Conservation (phyloP, 192 early-diverging fungal species). For the Coemansia biformis region DNA sequence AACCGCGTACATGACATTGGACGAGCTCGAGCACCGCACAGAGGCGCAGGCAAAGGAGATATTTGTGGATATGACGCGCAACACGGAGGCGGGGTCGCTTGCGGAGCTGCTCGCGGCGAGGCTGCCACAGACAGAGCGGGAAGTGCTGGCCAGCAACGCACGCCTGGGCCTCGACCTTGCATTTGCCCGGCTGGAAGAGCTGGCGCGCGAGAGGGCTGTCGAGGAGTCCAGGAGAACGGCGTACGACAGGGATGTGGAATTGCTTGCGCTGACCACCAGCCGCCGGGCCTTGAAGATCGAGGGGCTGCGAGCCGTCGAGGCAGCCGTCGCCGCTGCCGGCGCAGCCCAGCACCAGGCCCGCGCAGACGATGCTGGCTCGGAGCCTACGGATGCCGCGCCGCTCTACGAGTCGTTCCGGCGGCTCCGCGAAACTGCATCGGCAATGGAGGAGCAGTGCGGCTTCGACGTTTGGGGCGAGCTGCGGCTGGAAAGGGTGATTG, state of each 20-base stretch:
- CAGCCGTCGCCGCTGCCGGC: constrained; percentile 8
- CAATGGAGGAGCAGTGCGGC: constrained; percentile 8
- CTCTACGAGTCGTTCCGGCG: constrained; percentile 15
- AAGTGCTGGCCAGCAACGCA: constrained; percentile 24
- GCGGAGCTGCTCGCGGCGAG: constrained; percentile 27
- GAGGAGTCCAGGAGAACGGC: constrained; percentile 3
- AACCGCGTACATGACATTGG: constrained; percentile 29
- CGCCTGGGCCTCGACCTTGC: constrained; percentile 42
- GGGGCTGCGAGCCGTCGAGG: constrained; percentile 13
- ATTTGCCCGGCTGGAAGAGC: constrained; percentile 20
- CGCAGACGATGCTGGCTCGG: not conserved
- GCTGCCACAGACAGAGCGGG: constrained; percentile 19
- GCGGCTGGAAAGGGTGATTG: constrained; percentile 28
- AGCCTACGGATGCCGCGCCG: not conserved
- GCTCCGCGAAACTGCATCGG: constrained; percentile 6
- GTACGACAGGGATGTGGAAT: constrained; percentile 6
- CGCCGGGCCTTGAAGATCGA: constrained; percentile 12
- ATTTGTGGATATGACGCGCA: constrained; percentile 46
- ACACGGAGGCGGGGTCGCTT: constrained; percentile 24
- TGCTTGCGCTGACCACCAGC: constrained; percentile 8
- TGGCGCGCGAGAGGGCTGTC: constrained; percentile 9
- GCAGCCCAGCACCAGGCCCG: not conserved
- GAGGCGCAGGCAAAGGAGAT: constrained; percentile 24
- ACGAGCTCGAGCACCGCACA: constrained; percentile 33
- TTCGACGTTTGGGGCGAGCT: constrained; percentile 41